Base-by-base conservation (phyloP, 352 stramenopile species). In the Pythium brachiatum region DNA sequence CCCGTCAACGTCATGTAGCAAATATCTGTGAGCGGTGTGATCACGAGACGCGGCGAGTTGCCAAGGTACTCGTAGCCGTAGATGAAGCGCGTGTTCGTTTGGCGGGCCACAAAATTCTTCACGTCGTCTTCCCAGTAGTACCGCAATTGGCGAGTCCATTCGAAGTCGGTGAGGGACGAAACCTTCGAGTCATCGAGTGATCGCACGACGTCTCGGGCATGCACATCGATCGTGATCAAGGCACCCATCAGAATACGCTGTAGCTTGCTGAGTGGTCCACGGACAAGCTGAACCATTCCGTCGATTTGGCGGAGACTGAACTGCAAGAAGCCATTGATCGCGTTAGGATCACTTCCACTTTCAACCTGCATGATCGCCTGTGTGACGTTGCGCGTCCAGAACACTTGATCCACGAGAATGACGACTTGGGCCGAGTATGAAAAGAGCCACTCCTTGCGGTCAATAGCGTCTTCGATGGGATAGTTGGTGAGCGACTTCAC, bases 1-100 rank as follows among this genome's bases (percentile, higher is more conserved):
- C 94, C 92, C 8, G 94, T 98, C 4, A 98, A 83, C 21, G 94
- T 98, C 93, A 98, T 98, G 63, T 93, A 94, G 65, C 86, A 93
- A 73, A 97, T 89, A 53, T 95, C 86, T 0, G 86, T 95, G 38
- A 95, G 63, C 7, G 86, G 86, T 1, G 86, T 95, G 60, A 95
- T 93, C 29, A 95, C 86, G 16, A 95, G 70, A 13, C 86, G 79
- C 4, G 85, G 84, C 1, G 82, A 91, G 60, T 95, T 95, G 3
- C 84, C 86, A 13, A 95, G 70, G 62, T 95, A 95, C 61, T 95
- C 86, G 64, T 93, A 95, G 23, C 75, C 86, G 50, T 94, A 95
- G 23, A 95, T 83, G 54, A 94, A 95, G 0, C 83, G 74, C 1
- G 86, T 93, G 57, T 94, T 95, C 3, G 86, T 94, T 53, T 95